Conservation (phyloP, 208 protist species). For the Entamoeba dispar region DNA sequence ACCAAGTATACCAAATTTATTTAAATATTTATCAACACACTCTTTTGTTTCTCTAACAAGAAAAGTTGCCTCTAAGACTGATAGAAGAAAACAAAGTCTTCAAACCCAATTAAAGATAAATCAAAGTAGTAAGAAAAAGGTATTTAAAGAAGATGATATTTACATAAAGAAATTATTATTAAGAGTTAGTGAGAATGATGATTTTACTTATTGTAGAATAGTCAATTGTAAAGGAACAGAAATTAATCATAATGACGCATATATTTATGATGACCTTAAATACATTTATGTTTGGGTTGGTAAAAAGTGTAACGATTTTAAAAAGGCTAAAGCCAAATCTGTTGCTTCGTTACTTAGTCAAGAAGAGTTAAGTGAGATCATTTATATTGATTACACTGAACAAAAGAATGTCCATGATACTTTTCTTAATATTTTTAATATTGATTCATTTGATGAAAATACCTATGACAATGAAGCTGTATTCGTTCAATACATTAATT, state of each 20-base stretch:
- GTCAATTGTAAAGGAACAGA: not conserved
- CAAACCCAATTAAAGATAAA: not conserved
- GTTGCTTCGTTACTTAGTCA: not conserved
- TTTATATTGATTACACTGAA: not conserved
- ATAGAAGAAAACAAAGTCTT: not conserved
- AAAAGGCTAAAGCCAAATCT: not conserved
- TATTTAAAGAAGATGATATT: not conserved
- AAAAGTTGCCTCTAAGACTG: not conserved
- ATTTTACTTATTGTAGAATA: not conserved
- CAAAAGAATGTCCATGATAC: not conserved
- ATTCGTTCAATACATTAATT: not conserved
- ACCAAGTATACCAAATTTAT: not conserved
- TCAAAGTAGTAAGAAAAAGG: not conserved
- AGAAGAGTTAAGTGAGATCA: not conserved
- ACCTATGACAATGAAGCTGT: not conserved
- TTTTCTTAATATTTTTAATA: not conserved
- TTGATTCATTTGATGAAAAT: not conserved
- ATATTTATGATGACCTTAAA: not conserved
- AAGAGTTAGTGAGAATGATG: not conserved
- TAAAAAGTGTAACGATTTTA: not conserved
- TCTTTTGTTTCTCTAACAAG: not conserved
- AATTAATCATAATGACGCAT: not conserved
- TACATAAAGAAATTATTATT: not conserved
- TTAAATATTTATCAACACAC: not conserved
- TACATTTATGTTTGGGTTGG: not conserved